Conservation (phyloP, 495 filamentous ascomycete species). For the Neurospora hispaniola region DNA sequence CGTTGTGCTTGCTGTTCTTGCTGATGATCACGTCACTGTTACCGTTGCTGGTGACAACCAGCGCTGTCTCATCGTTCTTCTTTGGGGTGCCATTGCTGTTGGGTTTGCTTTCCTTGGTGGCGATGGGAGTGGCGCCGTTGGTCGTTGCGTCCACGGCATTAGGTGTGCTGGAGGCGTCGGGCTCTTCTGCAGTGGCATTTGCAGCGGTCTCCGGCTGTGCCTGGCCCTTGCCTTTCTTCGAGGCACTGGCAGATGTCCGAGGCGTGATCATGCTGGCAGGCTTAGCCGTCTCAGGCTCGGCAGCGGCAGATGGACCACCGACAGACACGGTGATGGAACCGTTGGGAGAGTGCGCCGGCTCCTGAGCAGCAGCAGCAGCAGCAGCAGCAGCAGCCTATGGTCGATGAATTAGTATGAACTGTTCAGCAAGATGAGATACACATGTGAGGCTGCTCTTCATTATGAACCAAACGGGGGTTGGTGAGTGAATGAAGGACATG, state of each 20-base stretch:
- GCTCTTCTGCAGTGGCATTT: not conserved
- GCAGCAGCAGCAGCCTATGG: not conserved
- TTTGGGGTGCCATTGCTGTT: not conserved
- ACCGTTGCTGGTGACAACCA: not conserved
- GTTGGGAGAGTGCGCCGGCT: not conserved
- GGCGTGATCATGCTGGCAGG: not conserved
- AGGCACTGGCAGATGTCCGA: not conserved
- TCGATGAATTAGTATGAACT: not conserved
- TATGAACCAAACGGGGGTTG: not conserved
- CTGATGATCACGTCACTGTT: not conserved
- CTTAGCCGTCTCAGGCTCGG: not conserved
- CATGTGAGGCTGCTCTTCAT: not conserved
- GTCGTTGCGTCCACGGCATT: not conserved
- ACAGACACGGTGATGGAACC: not conserved
- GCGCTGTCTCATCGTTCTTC: not conserved
- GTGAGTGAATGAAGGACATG: not conserved
- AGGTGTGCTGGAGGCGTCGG: not conserved
- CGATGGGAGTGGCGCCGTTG: not conserved
- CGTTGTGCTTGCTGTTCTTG: not conserved
- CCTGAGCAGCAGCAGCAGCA: not conserved
- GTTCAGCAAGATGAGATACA: not conserved
- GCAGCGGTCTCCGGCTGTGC: not conserved
- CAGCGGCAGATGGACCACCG: not conserved
- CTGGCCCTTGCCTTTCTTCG: not conserved
- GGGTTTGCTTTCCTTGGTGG: not conserved